Percentiles rank a stretch among this genome's conserved stretches.
These are phyloP conservation scores for Candida gorgasii DNA, from an alignment of 805 yeast species.

Conservation along the genomic window DNA sequence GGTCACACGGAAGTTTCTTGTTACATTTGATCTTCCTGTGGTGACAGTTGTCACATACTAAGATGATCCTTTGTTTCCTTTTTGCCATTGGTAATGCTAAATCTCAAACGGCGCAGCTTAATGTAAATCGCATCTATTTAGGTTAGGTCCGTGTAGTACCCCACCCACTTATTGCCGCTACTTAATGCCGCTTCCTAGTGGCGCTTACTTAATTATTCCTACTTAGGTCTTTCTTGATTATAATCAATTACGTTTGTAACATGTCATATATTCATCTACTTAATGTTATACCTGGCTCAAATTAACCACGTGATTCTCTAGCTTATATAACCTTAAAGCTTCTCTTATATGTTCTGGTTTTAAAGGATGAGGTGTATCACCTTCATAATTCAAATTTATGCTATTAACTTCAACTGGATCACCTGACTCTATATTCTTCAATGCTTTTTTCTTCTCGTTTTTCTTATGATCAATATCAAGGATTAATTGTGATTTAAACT, in stretches of 20 bases:
- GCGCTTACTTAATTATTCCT: too few species aligned
- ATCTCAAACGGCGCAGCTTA: too few species aligned
- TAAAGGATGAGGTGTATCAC: slow-evolving; percentile 58
- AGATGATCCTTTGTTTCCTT: slow-evolving; percentile 42
- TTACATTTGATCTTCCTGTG: slow-evolving; percentile 48
- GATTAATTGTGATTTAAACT: slow-evolving; percentile 43
- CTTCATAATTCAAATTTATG: slow-evolving; percentile 26
- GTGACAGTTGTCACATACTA: slow-evolving; percentile 50
- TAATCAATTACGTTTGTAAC: too few species aligned
- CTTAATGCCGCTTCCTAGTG: too few species aligned
- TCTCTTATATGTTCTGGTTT: slow-evolving; percentile 84
- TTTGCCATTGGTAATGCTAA: slow-evolving; percentile 8
- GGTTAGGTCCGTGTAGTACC: too few species aligned
- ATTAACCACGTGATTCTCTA: slow-evolving; percentile 47
- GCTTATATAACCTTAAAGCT: slow-evolving; percentile 77
- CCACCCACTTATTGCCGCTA: too few species aligned
- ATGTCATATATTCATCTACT: too few species aligned
- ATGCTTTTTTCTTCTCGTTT: slow-evolving; percentile 24
- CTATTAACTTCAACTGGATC: slow-evolving; percentile 25
- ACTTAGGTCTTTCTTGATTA: too few species aligned
- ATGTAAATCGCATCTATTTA: too few species aligned
- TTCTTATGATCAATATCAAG: slow-evolving; percentile 43
- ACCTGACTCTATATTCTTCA: slow-evolving; percentile 43
- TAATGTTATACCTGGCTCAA: too few species aligned
- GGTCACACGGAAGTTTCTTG: slow-evolving; percentile 31